Base-by-base conservation (phyloP, 306 rosid genomes). In the Vigna nakashimae region DNA sequence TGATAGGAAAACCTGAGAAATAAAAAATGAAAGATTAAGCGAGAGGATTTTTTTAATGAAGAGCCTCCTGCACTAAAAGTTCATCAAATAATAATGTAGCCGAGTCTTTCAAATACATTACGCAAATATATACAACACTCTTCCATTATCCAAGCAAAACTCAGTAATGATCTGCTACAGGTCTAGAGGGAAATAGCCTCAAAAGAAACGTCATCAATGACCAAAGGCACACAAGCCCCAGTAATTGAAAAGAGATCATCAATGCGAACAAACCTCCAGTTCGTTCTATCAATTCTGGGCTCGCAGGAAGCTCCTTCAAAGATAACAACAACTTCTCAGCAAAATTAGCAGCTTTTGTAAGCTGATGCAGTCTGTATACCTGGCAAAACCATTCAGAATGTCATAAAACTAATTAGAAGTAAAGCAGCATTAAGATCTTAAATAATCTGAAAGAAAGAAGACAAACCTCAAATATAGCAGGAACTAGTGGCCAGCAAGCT, bases 141-240 rank as follows among this genome's bases (percentile, higher is more conserved):
- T 48, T 77, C 75, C 66, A 70, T 14, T 58, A 46, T 67, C 43
- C 65, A 28, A 11, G 4, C 52, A 15, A 68, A 60, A 42, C 75
- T 90, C 87, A 95, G 90, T 95, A 95, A 30, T 91, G 90, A 79
- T 92, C 95, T 49, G 87, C 97, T 22, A 92, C 97, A 11, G 93
- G 95, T 75, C 98, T 86, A 50, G 98, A 91, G 75, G 98, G 98
- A 77, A 95, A 95, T 20, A 95, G 91, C 89, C 98, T 88, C 88
- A 92, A 53, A 69, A 95, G 95, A 85, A 95, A 91, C 7, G 98
- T 83, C 91, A 88, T 62, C 82, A 91, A 82, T 6, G 97, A 91
- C 98, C 95, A 93, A 52, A 93, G 90, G 85, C 97, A 93, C 77
- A 91, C 90, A 75, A 89, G 18, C 30, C 89, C 91, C 3, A 93